Conservation (phyloP, 768 basidiomycete genomes). For the Kwoniella bestiolae region DNA sequence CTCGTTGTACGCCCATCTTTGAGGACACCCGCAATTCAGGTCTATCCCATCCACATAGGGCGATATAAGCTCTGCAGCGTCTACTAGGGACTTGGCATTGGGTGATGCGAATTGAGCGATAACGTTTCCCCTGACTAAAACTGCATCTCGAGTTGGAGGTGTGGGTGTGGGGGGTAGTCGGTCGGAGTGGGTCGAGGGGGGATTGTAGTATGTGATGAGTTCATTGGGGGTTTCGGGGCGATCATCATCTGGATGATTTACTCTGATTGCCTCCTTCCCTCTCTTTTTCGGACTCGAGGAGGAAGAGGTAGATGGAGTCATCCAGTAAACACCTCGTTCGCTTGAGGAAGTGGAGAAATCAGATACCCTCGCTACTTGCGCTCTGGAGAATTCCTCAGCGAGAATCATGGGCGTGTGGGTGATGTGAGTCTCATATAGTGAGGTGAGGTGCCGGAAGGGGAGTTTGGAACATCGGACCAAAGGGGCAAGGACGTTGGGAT, state of each 20-base stretch:
- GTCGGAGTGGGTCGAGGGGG: slow-evolving; percentile 10
- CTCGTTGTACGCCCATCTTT: slow-evolving; percentile 61
- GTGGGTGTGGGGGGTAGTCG: slow-evolving; percentile 37
- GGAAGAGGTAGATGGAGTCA: slow-evolving; percentile 47
- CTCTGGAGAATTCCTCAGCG: slow-evolving; percentile 61
- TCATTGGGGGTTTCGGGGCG: background rate
- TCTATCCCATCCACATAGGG: slow-evolving; percentile 62
- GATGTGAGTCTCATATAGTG: slow-evolving; percentile 60
- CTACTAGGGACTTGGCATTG: slow-evolving; percentile 59
- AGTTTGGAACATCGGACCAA: slow-evolving; percentile 61
- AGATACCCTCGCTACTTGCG: slow-evolving; percentile 58
- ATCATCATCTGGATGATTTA: slow-evolving; percentile 14
- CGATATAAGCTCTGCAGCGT: slow-evolving; percentile 60
- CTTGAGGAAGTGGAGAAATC: slow-evolving; percentile 59
- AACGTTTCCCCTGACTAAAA: slow-evolving; percentile 57
- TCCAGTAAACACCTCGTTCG: slow-evolving; percentile 60
- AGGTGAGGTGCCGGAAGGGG: slow-evolving; percentile 60
- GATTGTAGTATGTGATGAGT: slow-evolving; percentile 16
- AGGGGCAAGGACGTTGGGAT: slow-evolving; percentile 59
- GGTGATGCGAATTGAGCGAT: slow-evolving; percentile 62
- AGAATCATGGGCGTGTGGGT: slow-evolving; percentile 63
- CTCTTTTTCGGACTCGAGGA: background rate
- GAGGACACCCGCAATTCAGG: slow-evolving; percentile 62
- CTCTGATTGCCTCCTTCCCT: background rate
- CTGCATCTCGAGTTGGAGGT: slow-evolving; percentile 36